Evolutionary conservation across 1,284 basidiomycete genomes (phyloP).

Genomic region (Sanguinoderma infundibulare): DNA sequence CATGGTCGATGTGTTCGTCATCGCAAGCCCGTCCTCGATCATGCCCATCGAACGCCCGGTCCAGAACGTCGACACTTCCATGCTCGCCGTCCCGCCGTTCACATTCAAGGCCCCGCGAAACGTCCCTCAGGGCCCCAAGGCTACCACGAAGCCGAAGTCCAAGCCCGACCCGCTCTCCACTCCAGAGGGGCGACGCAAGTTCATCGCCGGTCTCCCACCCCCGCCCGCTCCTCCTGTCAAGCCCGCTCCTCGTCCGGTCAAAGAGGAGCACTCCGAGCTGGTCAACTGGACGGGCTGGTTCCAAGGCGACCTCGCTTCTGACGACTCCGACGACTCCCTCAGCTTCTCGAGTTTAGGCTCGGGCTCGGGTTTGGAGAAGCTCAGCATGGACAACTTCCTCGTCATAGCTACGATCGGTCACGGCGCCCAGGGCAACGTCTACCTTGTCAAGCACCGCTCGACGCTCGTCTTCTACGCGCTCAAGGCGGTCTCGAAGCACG

Average conservation of each 20-base stretch:
- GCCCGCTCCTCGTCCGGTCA: not conserved
- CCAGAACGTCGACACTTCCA: not conserved
- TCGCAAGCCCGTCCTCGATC: not conserved
- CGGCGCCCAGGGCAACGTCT: conserved; percentile 31
- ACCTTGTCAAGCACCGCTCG: conserved; percentile 25
- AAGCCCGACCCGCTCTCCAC: not conserved
- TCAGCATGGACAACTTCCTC: conserved; percentile 22
- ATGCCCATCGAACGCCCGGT: not conserved
- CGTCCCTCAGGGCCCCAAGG: not conserved
- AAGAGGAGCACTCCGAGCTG: not conserved
- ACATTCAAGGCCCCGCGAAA: not conserved
- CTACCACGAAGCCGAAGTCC: no score
- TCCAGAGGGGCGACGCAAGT: not conserved
- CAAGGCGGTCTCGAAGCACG: conserved; percentile 30
- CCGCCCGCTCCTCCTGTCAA: not conserved
- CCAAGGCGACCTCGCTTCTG: not conserved
- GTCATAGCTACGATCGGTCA: conserved; percentile 26
- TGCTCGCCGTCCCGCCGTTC: not conserved
- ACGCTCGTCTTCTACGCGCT: conserved; percentile 25
- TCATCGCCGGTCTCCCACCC: not conserved
- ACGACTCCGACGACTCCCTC: not conserved
- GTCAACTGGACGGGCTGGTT: not conserved
- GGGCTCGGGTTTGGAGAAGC: not conserved
- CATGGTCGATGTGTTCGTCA: not conserved
- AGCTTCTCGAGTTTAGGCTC: not conserved